Percentiles rank a stretch among this genome's conserved stretches.
Conservation (phyloP, 768 basidiomycete species). For the Hericium alpestre region DNA sequence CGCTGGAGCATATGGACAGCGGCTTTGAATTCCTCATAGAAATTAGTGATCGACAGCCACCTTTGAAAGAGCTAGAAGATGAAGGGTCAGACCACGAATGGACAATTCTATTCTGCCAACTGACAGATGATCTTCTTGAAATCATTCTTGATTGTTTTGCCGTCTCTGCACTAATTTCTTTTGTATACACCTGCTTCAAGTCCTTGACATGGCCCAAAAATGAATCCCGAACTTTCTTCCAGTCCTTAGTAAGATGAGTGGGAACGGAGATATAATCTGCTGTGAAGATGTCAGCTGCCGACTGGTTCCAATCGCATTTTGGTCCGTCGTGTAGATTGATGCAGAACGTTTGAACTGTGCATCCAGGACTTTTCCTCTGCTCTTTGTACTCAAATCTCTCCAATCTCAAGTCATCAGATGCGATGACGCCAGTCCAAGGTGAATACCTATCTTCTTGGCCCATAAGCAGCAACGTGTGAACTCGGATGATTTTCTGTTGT, state of each 20-base stretch:
- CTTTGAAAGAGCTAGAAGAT: neutral
- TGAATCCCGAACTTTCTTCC: neutral
- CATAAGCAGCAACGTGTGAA: neutral
- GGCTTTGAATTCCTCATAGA: neutral
- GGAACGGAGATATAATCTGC: neutral
- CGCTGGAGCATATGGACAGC: neutral
- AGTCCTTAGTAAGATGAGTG: neutral
- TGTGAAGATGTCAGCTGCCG: neutral
- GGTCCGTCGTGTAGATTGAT: neutral
- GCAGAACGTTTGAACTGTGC: neutral
- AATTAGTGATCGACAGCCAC: neutral
- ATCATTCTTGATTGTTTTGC: neutral
- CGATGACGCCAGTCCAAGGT: neutral
- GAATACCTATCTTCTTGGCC: neutral
- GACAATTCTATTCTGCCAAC: neutral
- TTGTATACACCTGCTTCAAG: neutral
- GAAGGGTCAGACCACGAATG: neutral
- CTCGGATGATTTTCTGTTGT: neutral
- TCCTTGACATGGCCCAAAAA: neutral
- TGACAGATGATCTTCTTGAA: neutral
- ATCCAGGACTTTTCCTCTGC: neutral
- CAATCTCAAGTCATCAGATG: neutral
- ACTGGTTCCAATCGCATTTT: neutral
- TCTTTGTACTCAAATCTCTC: neutral
- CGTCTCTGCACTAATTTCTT: neutral